Conservation (phyloP, 495 filamentous ascomycete genomes). For the Paragyromitra xinjiangensis region DNA sequence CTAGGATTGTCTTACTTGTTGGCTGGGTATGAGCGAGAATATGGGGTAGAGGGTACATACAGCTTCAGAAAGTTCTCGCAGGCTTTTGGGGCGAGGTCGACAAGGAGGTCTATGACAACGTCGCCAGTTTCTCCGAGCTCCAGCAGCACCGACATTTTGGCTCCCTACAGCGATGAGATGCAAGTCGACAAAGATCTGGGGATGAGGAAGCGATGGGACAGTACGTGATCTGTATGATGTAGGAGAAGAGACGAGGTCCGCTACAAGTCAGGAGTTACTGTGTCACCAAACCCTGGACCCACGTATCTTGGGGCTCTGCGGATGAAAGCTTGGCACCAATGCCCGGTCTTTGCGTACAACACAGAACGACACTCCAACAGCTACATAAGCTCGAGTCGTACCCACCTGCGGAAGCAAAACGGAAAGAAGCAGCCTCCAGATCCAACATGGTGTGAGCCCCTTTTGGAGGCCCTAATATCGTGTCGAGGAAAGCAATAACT, state of each 20-base stretch:
- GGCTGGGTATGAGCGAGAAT: conserved; percentile 13
- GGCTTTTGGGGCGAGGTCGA: conserved; percentile 83
- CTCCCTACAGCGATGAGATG: conserved; percentile 31
- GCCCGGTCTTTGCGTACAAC: background rate
- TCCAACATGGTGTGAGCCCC: conserved; percentile 3
- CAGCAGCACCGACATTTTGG: conserved; percentile 78
- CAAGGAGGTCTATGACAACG: conserved; percentile 88
- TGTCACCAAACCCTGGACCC: conserved; percentile 10
- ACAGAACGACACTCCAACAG: background rate
- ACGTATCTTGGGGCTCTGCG: conserved; percentile 14
- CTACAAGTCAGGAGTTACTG: conserved; percentile 16
- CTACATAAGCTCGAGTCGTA: background rate
- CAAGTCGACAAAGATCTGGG: background rate
- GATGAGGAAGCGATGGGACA: background rate
- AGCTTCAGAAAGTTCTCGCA: conserved; percentile 98
- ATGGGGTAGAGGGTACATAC: conserved; percentile 50
- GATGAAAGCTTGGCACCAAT: conserved; percentile 8
- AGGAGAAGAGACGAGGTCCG: conserved; percentile 2
- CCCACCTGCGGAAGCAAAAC: background rate
- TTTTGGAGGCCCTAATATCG: background rate
- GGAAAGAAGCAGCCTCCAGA: conserved; percentile 1
- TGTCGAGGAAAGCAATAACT: background rate
- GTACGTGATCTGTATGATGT: conserved; percentile 15
- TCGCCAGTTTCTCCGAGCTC: conserved; percentile 87
- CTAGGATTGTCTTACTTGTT: conserved; percentile 9